These are phyloP conservation scores for Gilbertella persicaria DNA, from an alignment of 371 early-diverging fungal genomes.

Conservation along the genomic window DNA sequence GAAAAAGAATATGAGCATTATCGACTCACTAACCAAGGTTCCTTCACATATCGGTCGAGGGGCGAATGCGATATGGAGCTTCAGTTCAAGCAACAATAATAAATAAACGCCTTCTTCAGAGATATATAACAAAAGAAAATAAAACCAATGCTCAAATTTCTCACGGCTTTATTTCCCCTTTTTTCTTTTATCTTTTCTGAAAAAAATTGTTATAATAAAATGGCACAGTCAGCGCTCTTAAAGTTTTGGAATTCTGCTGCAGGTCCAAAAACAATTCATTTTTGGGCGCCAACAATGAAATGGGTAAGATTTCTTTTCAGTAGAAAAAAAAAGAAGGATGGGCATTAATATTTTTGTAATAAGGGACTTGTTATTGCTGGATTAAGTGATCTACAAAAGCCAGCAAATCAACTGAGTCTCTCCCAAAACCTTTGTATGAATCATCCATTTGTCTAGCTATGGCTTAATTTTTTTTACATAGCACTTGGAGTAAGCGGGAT, in stretches of 20 bases:
- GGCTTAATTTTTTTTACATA: conserved; percentile 11
- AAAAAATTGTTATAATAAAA: too few species aligned
- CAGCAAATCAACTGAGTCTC: conserved; percentile 82
- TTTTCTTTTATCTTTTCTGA: conserved; percentile 11
- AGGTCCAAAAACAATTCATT: conserved; percentile 59
- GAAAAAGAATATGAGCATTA: background rate
- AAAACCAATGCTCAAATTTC: background rate
- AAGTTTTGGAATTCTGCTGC: conserved; percentile 82
- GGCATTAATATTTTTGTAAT: conserved; percentile 3
- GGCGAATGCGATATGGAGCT: too few species aligned
- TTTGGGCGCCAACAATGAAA: conserved; percentile 56
- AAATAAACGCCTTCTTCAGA: background rate
- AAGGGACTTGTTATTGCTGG: conserved; percentile 76
- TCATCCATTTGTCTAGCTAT: background rate
- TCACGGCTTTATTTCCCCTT: background rate
- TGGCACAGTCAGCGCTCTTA: conserved; percentile 53
- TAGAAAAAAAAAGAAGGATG: background rate
- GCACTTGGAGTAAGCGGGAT: conserved; percentile 87
- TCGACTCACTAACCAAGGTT: too few species aligned
- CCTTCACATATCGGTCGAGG: too few species aligned
- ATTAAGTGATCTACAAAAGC: conserved; percentile 81
- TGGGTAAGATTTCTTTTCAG: conserved; percentile 29
- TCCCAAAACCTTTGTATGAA: conserved; percentile 66
- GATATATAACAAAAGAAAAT: background rate
- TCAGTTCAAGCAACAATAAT: too few species aligned